Conservation (phyloP, 2,329 filamentous ascomycete species). For the Talaromyces funiculosus region DNA sequence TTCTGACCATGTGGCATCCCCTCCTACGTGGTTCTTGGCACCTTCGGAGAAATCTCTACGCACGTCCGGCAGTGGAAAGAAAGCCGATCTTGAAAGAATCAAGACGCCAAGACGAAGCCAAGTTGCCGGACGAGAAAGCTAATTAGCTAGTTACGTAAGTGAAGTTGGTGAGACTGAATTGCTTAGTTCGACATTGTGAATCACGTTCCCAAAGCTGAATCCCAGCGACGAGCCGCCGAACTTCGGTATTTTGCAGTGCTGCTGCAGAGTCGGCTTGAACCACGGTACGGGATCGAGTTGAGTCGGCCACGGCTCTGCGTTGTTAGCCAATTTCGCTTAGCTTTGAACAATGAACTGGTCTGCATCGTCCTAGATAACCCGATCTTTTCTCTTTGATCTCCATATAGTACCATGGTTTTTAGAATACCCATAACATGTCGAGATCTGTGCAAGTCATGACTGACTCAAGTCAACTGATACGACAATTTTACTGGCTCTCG, state of each 20-base stretch:
- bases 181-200: not conserved
- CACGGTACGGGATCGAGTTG: not conserved
- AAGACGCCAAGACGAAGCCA: constrained; percentile 4
- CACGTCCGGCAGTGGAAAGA: not conserved
- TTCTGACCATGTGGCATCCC: not conserved
- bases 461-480: not conserved
- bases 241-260: not conserved
- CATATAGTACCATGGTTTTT: not conserved
- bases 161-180: too few relatives aligned
- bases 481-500: not conserved
- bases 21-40: not conserved
- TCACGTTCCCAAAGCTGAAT: not conserved
- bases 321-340: not conserved
- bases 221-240: not conserved
- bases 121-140: not conserved
- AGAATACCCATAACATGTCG: not conserved
- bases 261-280: not conserved
- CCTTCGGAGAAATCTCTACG: not conserved
- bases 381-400: not conserved
- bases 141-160: too few relatives aligned
- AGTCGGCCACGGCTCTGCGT: not conserved
- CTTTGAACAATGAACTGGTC: not conserved
- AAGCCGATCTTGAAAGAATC: not conserved
- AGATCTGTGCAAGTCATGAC: not conserved
- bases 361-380: not conserved